A percentile compares a stretch with the other conserved stretches of the same genome.
These are phyloP conservation scores for Aechmea fasciata DNA, from an alignment of 176 grass and related monocot species.

Conservation along the genomic window DNA sequence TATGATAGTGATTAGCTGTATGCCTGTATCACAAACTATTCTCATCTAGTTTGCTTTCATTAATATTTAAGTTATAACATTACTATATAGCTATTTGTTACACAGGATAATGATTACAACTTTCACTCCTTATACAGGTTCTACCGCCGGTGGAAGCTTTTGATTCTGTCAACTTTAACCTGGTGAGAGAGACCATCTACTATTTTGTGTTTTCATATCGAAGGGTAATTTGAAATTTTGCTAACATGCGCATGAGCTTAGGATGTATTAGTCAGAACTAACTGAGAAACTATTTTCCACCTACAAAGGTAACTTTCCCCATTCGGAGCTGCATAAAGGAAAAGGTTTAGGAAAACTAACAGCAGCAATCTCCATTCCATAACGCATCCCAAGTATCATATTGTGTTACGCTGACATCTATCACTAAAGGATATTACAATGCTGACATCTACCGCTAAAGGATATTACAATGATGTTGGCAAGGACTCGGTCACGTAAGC, in stretches of 20 bases:
- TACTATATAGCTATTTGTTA: background rate
- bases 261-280: constrained; percentile 2
- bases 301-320: too few species aligned
- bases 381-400: too few species aligned
- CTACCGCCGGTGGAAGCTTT: constrained; percentile 79
- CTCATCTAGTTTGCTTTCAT: background rate
- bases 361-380: too few species aligned
- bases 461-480: too few species aligned
- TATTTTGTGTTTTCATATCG: background rate
- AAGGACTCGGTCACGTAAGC: too few species aligned
- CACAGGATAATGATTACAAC: background rate
- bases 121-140: constrained; percentile 40
- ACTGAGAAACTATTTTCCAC: background rate
- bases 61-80: background rate
- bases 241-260: constrained; percentile 3
- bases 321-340: too few species aligned
- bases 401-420: too few species aligned
- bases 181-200: constrained; percentile 43
- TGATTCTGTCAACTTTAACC: constrained; percentile 58
- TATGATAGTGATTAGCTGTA: background rate
- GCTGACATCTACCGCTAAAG: too few species aligned
- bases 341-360: too few species aligned
- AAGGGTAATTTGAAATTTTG: constrained; percentile 9
- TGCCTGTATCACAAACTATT: background rate
- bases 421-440: too few species aligned